Conservation (phyloP, 78 protist species). For the Cavenderia fasciculata region DNA sequence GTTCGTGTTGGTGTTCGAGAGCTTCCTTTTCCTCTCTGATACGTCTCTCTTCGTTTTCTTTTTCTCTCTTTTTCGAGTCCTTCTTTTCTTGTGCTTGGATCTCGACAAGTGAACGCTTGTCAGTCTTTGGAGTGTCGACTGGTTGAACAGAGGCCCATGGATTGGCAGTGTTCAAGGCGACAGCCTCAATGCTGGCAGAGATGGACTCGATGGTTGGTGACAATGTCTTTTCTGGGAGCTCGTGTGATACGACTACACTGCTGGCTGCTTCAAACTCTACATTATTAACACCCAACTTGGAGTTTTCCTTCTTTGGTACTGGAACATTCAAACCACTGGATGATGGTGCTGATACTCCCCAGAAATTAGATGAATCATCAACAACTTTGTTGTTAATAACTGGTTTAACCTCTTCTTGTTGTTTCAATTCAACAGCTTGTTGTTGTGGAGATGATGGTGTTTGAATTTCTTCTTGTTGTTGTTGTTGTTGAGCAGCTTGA, state of each 20-base stretch:
- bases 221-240: not conserved
- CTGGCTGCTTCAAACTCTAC: too few species aligned
- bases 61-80: conserved; percentile 53
- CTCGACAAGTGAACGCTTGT: conserved; percentile 33
- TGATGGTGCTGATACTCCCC: too few species aligned
- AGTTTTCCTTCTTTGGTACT: too few species aligned
- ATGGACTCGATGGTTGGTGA: not conserved
- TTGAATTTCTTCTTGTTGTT: not conserved
- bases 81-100: conserved; percentile 51
- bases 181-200: not conserved
- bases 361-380: too few species aligned
- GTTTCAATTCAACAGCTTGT: too few species aligned
- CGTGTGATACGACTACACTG: not conserved
- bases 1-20: not conserved
- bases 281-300: too few species aligned
- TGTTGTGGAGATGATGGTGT: not conserved
- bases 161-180: not conserved
- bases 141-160: conserved; percentile 49
- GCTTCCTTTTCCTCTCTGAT: conserved; percentile 21
- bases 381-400: too few species aligned
- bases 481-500: not conserved
- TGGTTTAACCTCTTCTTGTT: too few species aligned
- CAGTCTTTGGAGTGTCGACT: conserved; percentile 1
- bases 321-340: too few species aligned
- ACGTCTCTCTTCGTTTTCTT: conserved; percentile 16